Percentiles rank a stretch among this genome's conserved stretches.
These are phyloP conservation scores for Pseudonitzschia pungens DNA, from an alignment of 108 stramenopile genomes.

Conservation along the genomic window DNA sequence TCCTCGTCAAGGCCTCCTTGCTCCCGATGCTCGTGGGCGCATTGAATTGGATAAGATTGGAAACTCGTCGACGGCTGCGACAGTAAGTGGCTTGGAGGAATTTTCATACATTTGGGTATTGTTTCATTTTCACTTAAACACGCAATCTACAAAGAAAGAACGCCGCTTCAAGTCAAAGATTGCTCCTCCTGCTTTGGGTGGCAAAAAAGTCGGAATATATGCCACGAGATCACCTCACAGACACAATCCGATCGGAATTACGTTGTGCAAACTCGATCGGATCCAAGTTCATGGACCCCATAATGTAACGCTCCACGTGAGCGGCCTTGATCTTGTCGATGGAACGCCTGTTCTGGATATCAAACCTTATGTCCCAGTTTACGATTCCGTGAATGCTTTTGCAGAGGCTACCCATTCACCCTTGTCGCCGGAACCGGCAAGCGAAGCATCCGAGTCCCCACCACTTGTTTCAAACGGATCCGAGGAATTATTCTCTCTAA, in stretches of 20 bases:
- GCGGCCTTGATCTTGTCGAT: slow-evolving; percentile 90
- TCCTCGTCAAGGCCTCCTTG: slow-evolving; percentile 86
- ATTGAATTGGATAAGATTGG: slow-evolving; percentile 56
- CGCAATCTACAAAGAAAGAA: slow-evolving; percentile 46
- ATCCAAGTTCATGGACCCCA: slow-evolving; percentile 34
- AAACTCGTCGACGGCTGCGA: slow-evolving; percentile 35
- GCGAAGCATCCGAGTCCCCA: neutral
- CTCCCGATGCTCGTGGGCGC: slow-evolving; percentile 68
- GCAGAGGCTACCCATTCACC: neutral
- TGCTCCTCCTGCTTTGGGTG: slow-evolving; percentile 81
- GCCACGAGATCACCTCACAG: slow-evolving; percentile 97
- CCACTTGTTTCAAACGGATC: neutral
- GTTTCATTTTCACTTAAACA: slow-evolving; percentile 97
- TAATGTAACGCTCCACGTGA: slow-evolving; percentile 55
- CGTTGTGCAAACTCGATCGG: slow-evolving; percentile 79
- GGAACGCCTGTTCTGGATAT: slow-evolving; percentile 94
- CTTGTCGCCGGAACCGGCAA: neutral
- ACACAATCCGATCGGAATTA: slow-evolving; percentile 93
- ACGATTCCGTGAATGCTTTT: slow-evolving; percentile 64
- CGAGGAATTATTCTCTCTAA: neutral
- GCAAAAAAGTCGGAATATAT: slow-evolving; percentile 91
- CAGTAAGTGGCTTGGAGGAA: slow-evolving; percentile 63
- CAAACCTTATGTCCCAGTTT: slow-evolving; percentile 89
- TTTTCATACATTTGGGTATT: slow-evolving; percentile 94
- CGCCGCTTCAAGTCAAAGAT: slow-evolving; percentile 73